phyloP scores from a whole-genome alignment of 1,284 basidiomycete genomes.

The Sanguinoderma infundibulare region DNA sequence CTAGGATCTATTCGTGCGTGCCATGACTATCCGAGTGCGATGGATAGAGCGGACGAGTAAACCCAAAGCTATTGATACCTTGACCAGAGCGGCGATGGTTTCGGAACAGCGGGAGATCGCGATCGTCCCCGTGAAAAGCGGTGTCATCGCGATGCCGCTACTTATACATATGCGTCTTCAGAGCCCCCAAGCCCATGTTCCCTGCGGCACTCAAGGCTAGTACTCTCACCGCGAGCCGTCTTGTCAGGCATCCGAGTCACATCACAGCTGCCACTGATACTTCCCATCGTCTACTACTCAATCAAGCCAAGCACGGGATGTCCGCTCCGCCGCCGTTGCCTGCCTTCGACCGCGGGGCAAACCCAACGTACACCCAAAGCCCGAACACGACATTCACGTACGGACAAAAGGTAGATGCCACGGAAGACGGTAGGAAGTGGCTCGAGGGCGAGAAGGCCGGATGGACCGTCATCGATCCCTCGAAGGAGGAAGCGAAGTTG shows the following conservation, averaged over 20 bases:
- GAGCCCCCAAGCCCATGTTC: background rate
- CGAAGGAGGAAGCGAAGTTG: constrained; percentile 49
- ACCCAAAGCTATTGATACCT: no score
- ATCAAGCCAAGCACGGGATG: background rate
- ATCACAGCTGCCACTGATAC: background rate
- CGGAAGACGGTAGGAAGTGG: constrained; percentile 52
- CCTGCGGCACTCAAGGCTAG: background rate
- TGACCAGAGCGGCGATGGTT: no score
- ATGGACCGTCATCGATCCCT: constrained; percentile 62
- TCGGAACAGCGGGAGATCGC: no score
- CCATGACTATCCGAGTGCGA: no score
- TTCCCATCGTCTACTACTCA: background rate
- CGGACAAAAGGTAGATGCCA: constrained; percentile 55
- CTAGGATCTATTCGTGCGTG: no score
- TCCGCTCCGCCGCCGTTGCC: constrained; percentile 6
- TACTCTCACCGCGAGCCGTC: no score
- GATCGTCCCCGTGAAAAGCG: no score
- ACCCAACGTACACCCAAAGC: constrained; percentile 46
- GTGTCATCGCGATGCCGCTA: no score
- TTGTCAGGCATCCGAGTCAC: background rate
- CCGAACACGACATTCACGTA: constrained; percentile 65
- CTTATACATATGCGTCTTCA: no score
- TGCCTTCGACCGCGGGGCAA: background rate
- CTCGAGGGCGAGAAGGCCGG: constrained; percentile 52
- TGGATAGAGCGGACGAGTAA: no score